Evolutionary conservation across 2,329 filamentous ascomycete species (phyloP), one percentile per base, ranked within the genome.

Genomic region (Tolypocladium tropicale): DNA sequence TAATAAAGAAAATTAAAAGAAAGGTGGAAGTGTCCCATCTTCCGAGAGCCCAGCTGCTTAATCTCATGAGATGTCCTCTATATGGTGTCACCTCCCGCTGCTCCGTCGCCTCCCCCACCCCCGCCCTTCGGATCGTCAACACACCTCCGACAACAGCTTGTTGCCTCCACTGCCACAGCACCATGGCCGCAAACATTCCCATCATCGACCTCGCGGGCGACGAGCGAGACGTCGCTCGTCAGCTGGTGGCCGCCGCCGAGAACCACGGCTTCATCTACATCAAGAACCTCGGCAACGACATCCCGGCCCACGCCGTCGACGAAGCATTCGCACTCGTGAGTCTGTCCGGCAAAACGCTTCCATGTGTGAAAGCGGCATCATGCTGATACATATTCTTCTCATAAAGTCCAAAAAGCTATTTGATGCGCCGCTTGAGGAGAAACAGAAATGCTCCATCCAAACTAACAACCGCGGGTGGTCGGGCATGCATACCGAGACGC

Each of bases 231-330:
- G 73, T 84, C 23, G 87, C 88, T 53, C 82, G 82, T 55, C 80
- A 84, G 60, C 79, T 97, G 46, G 83, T 96, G 46, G 81, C 88
- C 58, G 93, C 93, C 1, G 92, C 91, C 2, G 82, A 84, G 39
- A 84, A 86, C 55, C 87, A 91, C 72, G 93, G 93, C 59, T 97
- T 97, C 71, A 82, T 96, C 59, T 97, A 94, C 68, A 84, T 97
- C 65, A 86, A 84, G 66, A 92, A 90, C 66, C 79, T 83, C 25
- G 86, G 85, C 48, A 76, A 78, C 14, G 83, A 87, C 58, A 89
- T 96, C 52, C 76, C 86, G 0, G 72, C 78, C 0, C 72, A 79
- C 32, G 80, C 85, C 54, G 83, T 96, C 43, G 78, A 88, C 11
- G 74, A 77, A 49, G 85, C 88, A 10, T 97, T 96, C 74, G 74